Evolutionary conservation across 139 green algal species (phyloP).

Genomic region (Chloropicon primus): DNA sequence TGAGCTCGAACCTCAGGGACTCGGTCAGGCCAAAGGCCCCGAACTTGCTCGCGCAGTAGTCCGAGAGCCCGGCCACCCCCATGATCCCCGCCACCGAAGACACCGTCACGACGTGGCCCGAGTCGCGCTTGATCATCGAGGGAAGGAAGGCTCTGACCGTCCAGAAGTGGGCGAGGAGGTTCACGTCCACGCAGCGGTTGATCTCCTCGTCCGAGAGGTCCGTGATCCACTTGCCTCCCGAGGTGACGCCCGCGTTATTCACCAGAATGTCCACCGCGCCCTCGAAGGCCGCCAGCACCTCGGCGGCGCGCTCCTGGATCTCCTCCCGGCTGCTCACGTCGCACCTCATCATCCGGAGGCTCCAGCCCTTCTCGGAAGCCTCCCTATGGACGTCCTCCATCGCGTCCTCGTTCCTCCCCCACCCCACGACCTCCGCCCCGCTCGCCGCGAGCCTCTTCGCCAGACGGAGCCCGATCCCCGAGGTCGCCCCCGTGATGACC

Average conservation of each 20-base stretch:
- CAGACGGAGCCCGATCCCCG: not conserved
- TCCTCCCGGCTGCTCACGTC: not conserved
- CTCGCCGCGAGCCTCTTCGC: not conserved
- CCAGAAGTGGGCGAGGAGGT: not conserved
- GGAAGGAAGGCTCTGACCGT: not conserved
- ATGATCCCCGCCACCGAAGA: not conserved
- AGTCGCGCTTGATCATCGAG: not conserved
- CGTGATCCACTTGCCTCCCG: not conserved
- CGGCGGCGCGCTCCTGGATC: not conserved
- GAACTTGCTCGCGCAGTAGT: not conserved
- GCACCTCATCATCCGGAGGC: not conserved
- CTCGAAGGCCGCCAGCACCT: not conserved
- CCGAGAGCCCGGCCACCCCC: not conserved
- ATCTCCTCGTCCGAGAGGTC: not conserved
- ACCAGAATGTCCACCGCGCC: not conserved
- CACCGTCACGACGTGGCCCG: not conserved
- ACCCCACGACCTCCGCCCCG: not conserved
- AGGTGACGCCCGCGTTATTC: not conserved
- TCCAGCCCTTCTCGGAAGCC: not conserved
- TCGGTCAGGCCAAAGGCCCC: not conserved
- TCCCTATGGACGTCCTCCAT: not conserved
- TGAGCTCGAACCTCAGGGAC: not conserved
- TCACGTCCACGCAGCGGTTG: not conserved
- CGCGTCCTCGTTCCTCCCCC: not conserved
- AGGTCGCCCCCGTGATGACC: not conserved